Evolutionary conservation across 345 rosid species (phyloP), one percentile per base, ranked within the genome.

Genomic region (Pugionium dolabratum): DNA sequence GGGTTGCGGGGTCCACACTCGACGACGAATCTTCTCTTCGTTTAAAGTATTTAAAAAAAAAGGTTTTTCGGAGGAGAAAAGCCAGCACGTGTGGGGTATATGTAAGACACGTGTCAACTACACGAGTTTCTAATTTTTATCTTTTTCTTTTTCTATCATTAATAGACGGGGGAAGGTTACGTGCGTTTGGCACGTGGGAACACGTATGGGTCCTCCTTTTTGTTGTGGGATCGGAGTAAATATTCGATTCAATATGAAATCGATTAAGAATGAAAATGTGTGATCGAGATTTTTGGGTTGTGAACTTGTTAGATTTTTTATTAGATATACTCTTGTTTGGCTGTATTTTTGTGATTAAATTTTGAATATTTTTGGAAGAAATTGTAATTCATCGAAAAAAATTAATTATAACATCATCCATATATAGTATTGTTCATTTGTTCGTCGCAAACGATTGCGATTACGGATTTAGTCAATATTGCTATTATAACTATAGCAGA

Each of bases 21-120:
- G 39, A 48, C 11, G 73, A 61, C 73, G 77, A 61, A 74, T 74
- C 77, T 61, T 67, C 69, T 73, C 69, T 73, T 61, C 63, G 76
- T 42, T 37, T 65, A 29, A 8, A 45, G 0, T 49, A 62, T 34
- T 5, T 34, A 41, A 49, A 31, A 3, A 46, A 8, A 10, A 7
- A 72, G 51, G 52, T 66, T 52, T 53, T 45, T 52, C 68, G 56
- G 72, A 46, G 51, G 59, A 61, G 77, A 48, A 67, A 54, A 61
- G 64, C 73, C 64, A 54, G 39, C 73, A 67, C 39, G 64, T 61
- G 64, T 67, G 54, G 77, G 77, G 51, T 33, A 56, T 53, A 28
- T 34, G 29, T 45, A 18, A 18, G 33, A 67, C 73, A 74, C 77
- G 73, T 73, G 77, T 73, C 77, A 73, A 73, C 73, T 66, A 39